Percentiles rank a stretch among this genome's conserved stretches.
Evolutionary conservation across 306 rosid genomes (phyloP).

Genomic region (Styphnolobium japonicum): DNA sequence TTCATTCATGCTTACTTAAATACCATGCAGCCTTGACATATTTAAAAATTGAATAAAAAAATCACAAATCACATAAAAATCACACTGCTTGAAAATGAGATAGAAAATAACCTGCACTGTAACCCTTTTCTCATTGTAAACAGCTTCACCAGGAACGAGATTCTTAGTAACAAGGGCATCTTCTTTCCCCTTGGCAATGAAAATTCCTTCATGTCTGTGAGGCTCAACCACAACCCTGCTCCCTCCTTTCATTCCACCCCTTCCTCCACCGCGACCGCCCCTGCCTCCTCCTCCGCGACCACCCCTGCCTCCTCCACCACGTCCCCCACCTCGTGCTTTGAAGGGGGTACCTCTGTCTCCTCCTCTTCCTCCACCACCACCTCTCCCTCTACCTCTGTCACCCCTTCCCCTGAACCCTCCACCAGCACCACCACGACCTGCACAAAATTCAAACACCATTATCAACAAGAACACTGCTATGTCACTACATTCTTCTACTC

Average conservation of each 20-base stretch:
- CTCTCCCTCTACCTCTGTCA: slow-evolving; percentile 33
- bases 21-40: background rate
- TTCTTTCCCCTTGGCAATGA: slow-evolving; percentile 86
- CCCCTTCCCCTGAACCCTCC: slow-evolving; percentile 35
- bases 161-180: slow-evolving; percentile 94
- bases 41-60: no score
- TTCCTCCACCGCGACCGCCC: slow-evolving; percentile 16
- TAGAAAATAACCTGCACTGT: slow-evolving; percentile 65
- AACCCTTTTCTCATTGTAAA: slow-evolving; percentile 82
- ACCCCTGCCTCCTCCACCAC: slow-evolving; percentile 20
- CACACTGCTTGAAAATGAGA: background rate
- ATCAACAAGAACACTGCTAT: background rate
- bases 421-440: slow-evolving; percentile 38
- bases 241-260: slow-evolving; percentile 49
- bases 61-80: background rate
- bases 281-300: background rate
- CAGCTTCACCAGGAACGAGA: slow-evolving; percentile 87
- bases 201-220: slow-evolving; percentile 80
- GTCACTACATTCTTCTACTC: background rate
- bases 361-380: slow-evolving; percentile 37
- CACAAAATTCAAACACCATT: background rate
- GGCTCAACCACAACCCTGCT: slow-evolving; percentile 47
- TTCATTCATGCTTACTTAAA: background rate
- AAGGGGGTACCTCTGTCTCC: background rate
- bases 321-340: slow-evolving; percentile 18